Base-by-base conservation (phyloP, 2,329 filamentous ascomycete species). In the Colletotrichum camelliae region DNA sequence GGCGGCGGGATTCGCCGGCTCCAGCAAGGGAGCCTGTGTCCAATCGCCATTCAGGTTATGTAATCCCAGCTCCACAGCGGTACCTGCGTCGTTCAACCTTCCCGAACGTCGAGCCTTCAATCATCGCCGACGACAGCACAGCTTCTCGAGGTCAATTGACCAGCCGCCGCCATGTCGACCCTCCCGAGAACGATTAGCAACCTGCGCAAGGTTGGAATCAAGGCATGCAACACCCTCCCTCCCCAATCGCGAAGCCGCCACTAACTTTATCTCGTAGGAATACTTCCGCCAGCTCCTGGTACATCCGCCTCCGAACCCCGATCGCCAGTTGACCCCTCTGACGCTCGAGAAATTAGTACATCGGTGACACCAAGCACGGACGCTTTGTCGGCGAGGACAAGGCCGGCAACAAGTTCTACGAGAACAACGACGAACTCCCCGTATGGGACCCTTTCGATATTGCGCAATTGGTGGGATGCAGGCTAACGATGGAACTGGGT, bases 371-470 rank as follows among this genome's bases (percentile, higher is more conserved):
- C 86, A 99, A 99, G 89, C 93, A 94, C 83, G 97, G 97, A 82
- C 93, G 91, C 58, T 90, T 98, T 80, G 92, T 99, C 79, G 97
- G 94, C 81, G 91, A 88, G 82, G 97, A 99, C 89, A 92, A 93
- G 85, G 97, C 93, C 84, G 97, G 97, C 86, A 99, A 99, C 92
- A 98, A 98, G 89, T 99, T 91, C 91, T 99, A 92, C 85, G 97
- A 99, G 91, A 98, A 99, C 89, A 86, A 92, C 82, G 96, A 98
- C 84, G 97, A 99, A 86, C 90, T 99, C 76, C 97, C 74, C 89
- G 95, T 98, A 89, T 84, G 94, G 79, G 37, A 29, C n/a, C 21
- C 35, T 67, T 60, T 35, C 29, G 57, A 27, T 15, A 27, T 81
- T n/a, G 58, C 52, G 48, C 31, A 43, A 27, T 48, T 4, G 21